A percentile compares a stretch with the other conserved stretches of the same genome.
phyloP scores from a whole-genome alignment of 257 asterid genomes.

The Cynanchum wilfordii region DNA sequence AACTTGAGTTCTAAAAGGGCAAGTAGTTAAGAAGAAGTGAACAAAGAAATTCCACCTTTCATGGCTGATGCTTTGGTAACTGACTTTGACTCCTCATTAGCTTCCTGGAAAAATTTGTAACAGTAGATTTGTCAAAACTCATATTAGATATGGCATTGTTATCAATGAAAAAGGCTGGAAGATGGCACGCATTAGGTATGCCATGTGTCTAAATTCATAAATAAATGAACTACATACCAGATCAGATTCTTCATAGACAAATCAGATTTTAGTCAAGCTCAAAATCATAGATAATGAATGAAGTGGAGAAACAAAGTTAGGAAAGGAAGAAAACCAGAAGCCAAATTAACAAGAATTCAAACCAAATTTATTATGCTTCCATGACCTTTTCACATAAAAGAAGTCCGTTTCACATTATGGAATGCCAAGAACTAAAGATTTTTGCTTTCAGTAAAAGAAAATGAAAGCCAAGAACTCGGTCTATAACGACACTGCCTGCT shows the following conservation, averaged over 20 bases:
- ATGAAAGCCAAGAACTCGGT: background rate
- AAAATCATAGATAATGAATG: background rate
- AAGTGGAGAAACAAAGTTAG: background rate
- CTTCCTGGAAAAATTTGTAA: slow-evolving; percentile 45
- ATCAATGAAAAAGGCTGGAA: background rate
- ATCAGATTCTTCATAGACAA: background rate
- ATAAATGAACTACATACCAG: background rate
- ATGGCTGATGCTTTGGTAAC: slow-evolving; percentile 80
- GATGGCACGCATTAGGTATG: background rate
- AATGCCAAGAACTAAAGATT: background rate
- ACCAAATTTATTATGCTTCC: background rate
- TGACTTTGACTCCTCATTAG: slow-evolving; percentile 80
- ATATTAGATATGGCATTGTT: background rate
- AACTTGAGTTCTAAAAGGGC: background rate
- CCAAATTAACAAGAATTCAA: background rate
- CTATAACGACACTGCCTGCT: background rate
- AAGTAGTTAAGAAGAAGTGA: background rate
- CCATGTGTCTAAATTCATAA: background rate
- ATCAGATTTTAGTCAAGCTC: background rate
- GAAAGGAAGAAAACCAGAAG: background rate
- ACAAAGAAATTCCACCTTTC: slow-evolving; percentile 50
- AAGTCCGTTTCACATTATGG: background rate
- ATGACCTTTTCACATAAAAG: background rate
- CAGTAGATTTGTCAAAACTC: background rate
- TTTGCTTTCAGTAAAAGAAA: background rate